These are phyloP conservation scores for Hypoxylon sp. DNA, from an alignment of 2,329 filamentous ascomycete genomes.

Conservation along the genomic window DNA sequence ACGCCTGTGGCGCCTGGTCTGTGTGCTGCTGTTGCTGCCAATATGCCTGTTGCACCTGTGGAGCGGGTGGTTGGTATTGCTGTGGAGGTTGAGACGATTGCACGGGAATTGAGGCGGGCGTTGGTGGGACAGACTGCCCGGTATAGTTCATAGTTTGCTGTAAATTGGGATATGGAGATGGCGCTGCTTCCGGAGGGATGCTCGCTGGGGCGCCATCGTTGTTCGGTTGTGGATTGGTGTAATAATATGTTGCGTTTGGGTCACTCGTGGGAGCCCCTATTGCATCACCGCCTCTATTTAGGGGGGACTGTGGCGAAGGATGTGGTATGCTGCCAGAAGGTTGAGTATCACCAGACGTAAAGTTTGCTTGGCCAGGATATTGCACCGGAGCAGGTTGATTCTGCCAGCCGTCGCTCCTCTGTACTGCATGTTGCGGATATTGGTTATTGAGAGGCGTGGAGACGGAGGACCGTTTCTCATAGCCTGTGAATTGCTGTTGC, in stretches of 20 bases:
- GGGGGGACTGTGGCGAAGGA: constrained; percentile 43
- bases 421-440: constrained; percentile 56
- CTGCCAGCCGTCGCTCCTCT: constrained; percentile 63
- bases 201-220: constrained; percentile 51
- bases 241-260: constrained; percentile 67
- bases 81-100: constrained; percentile 44
- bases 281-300: constrained; percentile 43
- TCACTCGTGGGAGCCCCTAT: constrained; percentile 54
- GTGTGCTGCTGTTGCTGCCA: constrained; percentile 59
- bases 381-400: constrained; percentile 51
- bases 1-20: constrained; percentile 52
- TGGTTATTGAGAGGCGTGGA: constrained; percentile 52
- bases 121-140: constrained; percentile 54
- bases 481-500: constrained; percentile 56
- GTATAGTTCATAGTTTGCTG: constrained; percentile 58
- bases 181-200: constrained; percentile 52
- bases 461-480: constrained; percentile 53
- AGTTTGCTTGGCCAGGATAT: constrained; percentile 49
- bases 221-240: constrained; percentile 52
- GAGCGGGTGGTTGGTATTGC: constrained; percentile 46
- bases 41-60: constrained; percentile 55
- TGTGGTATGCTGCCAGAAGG: constrained; percentile 42
- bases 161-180: constrained; percentile 63
- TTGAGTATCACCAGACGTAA: constrained; percentile 46
- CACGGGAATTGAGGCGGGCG: constrained; percentile 43